phyloP scores from a whole-genome alignment of 331 rosid genomes.

The Phaseolus coccineus region DNA sequence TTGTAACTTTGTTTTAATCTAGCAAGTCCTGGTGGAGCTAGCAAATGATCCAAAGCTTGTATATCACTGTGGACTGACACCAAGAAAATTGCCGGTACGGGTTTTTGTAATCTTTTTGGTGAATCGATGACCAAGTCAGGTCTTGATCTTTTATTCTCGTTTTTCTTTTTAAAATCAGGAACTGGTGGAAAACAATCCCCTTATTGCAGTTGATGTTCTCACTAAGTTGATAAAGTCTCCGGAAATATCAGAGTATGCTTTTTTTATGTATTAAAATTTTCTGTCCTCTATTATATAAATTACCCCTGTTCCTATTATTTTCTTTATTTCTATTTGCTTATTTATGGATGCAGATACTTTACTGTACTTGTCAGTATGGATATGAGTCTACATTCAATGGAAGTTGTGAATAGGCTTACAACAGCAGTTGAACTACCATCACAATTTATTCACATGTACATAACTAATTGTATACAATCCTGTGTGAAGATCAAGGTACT shows the following conservation, averaged over 20 bases:
- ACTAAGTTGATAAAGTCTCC: constrained; percentile 90
- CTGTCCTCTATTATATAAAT: constrained; percentile 28
- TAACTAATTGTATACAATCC: constrained; percentile 94
- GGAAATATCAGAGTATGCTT: constrained; percentile 85
- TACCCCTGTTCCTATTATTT: constrained; percentile 43
- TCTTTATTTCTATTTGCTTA: constrained; percentile 52
- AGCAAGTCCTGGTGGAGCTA: constrained; percentile 89
- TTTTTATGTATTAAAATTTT: constrained; percentile 30
- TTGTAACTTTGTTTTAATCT: constrained; percentile 51
- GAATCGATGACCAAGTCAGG: constrained; percentile 25
- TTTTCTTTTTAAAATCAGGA: constrained; percentile 64
- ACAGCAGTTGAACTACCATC: constrained; percentile 95
- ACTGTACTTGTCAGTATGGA: constrained; percentile 98
- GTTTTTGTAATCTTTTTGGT: constrained; percentile 35
- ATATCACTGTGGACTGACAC: constrained; percentile 96
- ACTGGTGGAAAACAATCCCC: constrained; percentile 95
- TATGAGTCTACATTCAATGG: constrained; percentile 99
- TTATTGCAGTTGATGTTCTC: constrained; percentile 94
- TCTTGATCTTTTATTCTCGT: constrained; percentile 33
- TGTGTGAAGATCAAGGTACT: constrained; percentile 95
- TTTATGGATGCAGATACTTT: constrained; percentile 81
- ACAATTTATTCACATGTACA: constrained; percentile 94
- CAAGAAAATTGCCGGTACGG: constrained; percentile 92
- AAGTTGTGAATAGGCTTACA: constrained; percentile 98
- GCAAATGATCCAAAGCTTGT: constrained; percentile 87